Percentiles rank a stretch among this genome's conserved stretches.
Conservation (phyloP, 495 filamentous ascomycete species). For the Penicillium nucicola region DNA sequence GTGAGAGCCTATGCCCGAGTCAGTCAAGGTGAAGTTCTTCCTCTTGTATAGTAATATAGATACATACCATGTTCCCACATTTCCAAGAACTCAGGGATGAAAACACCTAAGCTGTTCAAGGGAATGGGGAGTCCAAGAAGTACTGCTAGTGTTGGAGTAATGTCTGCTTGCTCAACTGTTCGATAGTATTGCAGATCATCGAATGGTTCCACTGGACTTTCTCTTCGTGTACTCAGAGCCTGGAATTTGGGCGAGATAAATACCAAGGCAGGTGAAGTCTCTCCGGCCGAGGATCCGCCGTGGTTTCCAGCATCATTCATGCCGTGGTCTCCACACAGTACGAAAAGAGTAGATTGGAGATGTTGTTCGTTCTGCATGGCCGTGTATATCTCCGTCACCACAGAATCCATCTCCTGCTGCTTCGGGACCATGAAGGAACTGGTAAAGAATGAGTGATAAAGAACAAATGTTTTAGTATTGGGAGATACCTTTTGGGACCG, state of each 20-base stretch:
- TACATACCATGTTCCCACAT: constrained; percentile 64
- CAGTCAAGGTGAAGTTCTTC: not conserved
- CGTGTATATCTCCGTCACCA: constrained; percentile 71
- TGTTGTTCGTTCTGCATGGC: constrained; percentile 68
- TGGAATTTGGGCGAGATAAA: constrained; percentile 88
- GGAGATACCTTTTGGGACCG: constrained; percentile 71
- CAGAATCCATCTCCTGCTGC: constrained; percentile 88
- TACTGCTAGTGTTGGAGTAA: constrained; percentile 84
- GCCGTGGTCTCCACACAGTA: constrained; percentile 91
- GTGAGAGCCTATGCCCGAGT: constrained; percentile 35
- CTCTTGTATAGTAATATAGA: not conserved
- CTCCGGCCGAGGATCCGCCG: constrained; percentile 85
- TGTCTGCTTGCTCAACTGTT: constrained; percentile 85
- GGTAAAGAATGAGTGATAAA: constrained; percentile 10
- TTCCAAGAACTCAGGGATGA: constrained; percentile 73
- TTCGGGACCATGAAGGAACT: constrained; percentile 91
- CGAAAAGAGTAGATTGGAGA: constrained; percentile 73
- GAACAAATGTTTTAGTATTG: not conserved
- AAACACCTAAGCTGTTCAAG: constrained; percentile 86
- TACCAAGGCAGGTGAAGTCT: constrained; percentile 88
- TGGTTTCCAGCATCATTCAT: constrained; percentile 99
- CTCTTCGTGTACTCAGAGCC: constrained; percentile 39
- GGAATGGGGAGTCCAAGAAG: constrained; percentile 85
- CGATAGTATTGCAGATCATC: constrained; percentile 74
- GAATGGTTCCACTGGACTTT: constrained; percentile 38